Conservation (phyloP, 805 yeast species). For the Pichia sporocuriosa region DNA sequence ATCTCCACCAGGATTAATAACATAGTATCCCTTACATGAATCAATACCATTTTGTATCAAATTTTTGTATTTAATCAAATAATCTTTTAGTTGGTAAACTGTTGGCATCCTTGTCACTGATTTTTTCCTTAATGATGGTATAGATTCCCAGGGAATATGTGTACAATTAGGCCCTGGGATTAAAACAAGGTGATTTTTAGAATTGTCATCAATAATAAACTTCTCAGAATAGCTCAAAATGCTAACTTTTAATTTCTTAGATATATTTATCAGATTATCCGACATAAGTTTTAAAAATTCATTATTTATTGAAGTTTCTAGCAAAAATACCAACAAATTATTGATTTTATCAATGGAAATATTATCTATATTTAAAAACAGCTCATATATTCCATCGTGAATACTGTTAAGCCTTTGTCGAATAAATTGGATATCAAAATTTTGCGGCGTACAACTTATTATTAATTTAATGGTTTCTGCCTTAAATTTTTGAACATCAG, state of each 20-base stretch:
- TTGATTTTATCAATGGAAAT: constrained; percentile 33
- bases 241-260: constrained; percentile 16
- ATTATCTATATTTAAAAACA: constrained; percentile 10
- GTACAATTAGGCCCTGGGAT: constrained; percentile 61
- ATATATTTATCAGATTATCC: not conserved
- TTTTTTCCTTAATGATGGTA: constrained; percentile 44
- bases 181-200: constrained; percentile 52
- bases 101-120: constrained; percentile 79
- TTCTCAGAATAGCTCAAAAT: constrained; percentile 7
- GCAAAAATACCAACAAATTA: constrained; percentile 55
- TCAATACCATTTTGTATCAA: constrained; percentile 17
- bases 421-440: too few relatives aligned
- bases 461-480: constrained; percentile 24
- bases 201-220: constrained; percentile 17
- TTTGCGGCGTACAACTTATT: not conserved
- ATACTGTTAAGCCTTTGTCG: constrained; percentile 1
- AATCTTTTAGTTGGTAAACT: constrained; percentile 34
- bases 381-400: constrained; percentile 7
- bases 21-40: constrained; percentile 41
- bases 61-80: constrained; percentile 24
- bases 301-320: constrained; percentile 60
- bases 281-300: not conserved
- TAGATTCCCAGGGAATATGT: constrained; percentile 87
- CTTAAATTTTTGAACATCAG: constrained; percentile 30
- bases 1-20: constrained; percentile 82